A percentile compares a stretch with the other conserved stretches of the same genome.
These are phyloP conservation scores for Corylus avellana DNA, from an alignment of 306 rosid genomes.

Conservation along the genomic window DNA sequence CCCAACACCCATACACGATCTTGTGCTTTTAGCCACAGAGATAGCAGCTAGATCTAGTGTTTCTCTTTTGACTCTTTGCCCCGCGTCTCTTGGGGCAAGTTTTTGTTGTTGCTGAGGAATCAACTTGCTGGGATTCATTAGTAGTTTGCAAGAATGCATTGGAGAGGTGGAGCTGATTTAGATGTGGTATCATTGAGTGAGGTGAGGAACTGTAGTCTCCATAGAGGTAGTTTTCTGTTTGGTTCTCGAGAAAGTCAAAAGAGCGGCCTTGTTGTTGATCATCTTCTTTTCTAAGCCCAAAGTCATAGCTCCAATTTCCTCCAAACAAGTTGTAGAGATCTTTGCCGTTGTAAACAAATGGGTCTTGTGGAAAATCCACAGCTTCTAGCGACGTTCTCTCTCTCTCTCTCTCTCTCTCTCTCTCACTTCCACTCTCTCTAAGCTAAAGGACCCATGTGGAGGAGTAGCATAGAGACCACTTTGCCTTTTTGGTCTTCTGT, in stretches of 20 bases:
- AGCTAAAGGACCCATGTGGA: not conserved
- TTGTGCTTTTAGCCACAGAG: no score
- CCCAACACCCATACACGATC: no score
- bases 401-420: not conserved
- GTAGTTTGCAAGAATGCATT: conserved; percentile 33
- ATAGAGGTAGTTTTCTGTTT: conserved; percentile 43
- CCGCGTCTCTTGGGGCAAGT: conserved; percentile 72
- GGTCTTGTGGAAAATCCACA: conserved; percentile 65
- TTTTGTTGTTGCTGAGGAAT: conserved; percentile 22
- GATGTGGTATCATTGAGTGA: conserved; percentile 42
- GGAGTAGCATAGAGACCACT: not conserved
- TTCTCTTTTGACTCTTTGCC: conserved; percentile 52
- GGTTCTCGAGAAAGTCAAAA: conserved; percentile 48
- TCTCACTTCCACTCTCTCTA: conserved; percentile 11
- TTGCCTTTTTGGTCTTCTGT: conserved; percentile 27
- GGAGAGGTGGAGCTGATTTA: conserved; percentile 38
- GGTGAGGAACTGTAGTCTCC: conserved; percentile 46
- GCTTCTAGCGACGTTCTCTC: conserved; percentile 79
- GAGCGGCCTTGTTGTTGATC: conserved; percentile 25
- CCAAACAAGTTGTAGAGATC: conserved; percentile 54
- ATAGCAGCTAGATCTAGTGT: no score
- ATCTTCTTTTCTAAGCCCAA: conserved; percentile 29
- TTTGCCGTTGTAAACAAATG: conserved; percentile 44
- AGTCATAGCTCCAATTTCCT: conserved; percentile 36
- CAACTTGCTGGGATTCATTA: conserved; percentile 27